Base-by-base conservation (phyloP, 1,284 basidiomycete species). In the Meira nashicola region DNA sequence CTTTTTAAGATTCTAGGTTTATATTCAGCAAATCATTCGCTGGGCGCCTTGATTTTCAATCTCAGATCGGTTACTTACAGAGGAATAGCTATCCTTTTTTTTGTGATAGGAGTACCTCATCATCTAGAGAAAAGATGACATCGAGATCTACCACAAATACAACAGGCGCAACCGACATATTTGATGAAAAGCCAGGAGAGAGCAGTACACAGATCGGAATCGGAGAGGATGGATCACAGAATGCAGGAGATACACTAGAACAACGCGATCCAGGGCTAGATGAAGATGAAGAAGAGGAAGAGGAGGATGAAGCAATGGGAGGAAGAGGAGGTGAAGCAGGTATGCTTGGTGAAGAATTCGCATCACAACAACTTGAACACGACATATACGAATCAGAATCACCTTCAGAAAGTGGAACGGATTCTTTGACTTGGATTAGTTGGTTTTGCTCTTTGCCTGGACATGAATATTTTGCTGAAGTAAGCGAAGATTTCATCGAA, bases 361-460 rank as follows among this genome's bases (percentile, higher is more conserved):
- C 41, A 53, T 33, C 56, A 12, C 17, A 39, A 25, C 51, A 15
- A 43, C n/a, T 23, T 1, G 57, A 41, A 28, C 51, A 62, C 28
- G 62, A 64, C 5, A 40, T 54, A 39, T 60, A 62, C 40, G 62
- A 15, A 14, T 46, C 55, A 62, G 67, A 65, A 39, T 67, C 65
- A 11, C 74, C 76, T 53, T 74, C 74, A 11, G 74, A 76, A 44
- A 68, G 63, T 28, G 74, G 73, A 3, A 76, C 76, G 1, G 76
- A 78, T 28, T 68, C 77, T 4, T 63, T 92, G 65, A 98, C 95
- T 62, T 95, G 91, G 92, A 94, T 94, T 76, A 89, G 88, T 71
- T 99, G 94, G 95, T 99, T 96, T 83, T 97, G 93, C 77, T 92
- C 92, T 19, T 82, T 98, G 48, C 92, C 95, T 5, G 95, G 95